These are phyloP conservation scores for Arabidopsis suecica DNA, from an alignment of 345 rosid species.

Conservation along the genomic window DNA sequence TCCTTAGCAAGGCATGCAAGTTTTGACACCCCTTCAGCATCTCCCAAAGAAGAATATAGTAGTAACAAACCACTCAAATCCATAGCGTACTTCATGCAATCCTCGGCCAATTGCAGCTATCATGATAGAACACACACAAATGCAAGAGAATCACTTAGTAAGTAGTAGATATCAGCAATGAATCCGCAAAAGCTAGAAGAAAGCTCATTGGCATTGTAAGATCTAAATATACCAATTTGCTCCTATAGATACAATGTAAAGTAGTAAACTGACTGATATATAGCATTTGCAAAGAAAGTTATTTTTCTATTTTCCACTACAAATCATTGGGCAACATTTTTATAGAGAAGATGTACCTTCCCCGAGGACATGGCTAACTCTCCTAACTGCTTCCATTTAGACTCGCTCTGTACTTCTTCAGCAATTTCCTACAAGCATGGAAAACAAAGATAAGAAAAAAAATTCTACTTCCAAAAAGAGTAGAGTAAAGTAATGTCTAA, in stretches of 20 bases:
- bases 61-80: slow-evolving; percentile 97
- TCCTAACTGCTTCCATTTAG: slow-evolving; percentile 98
- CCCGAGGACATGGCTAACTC: slow-evolving; percentile 98
- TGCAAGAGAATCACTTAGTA: slow-evolving; percentile 8
- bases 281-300: background rate
- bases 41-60: slow-evolving; percentile 93
- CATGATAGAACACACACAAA: slow-evolving; percentile 42
- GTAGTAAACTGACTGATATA: slow-evolving; percentile 13
- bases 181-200: slow-evolving; percentile 8
- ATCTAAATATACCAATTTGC: background rate
- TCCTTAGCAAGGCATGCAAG: slow-evolving; percentile 89
- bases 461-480: background rate
- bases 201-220: slow-evolving; percentile 2
- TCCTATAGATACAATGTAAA: background rate
- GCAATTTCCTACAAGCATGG: slow-evolving; percentile 76
- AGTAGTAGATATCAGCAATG: slow-evolving; percentile 3
- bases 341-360: slow-evolving; percentile 57
- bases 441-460: slow-evolving; percentile 1
- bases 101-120: slow-evolving; percentile 98
- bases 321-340: background rate
- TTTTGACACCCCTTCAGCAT: slow-evolving; percentile 82
- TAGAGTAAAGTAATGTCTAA: background rate
- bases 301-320: background rate
- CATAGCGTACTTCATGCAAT: slow-evolving; percentile 85
- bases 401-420: slow-evolving; percentile 74